Base-by-base conservation (phyloP, 2,329 filamentous ascomycete species). In the Xylaria sp. region DNA sequence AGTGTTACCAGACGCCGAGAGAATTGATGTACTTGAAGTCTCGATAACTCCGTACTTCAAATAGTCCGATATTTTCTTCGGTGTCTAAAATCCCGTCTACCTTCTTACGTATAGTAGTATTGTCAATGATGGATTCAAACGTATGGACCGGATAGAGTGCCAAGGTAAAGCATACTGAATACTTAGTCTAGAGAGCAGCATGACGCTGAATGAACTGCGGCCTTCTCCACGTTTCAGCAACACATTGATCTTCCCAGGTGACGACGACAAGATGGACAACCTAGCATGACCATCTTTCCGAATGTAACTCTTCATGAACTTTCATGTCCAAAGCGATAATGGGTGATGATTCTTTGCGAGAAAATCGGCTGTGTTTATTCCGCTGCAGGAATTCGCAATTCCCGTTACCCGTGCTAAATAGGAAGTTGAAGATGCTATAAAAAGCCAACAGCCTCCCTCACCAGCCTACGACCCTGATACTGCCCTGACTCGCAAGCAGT, bases 321-420 rank as follows among this genome's bases (percentile, higher is more conserved):
- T 4, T 40, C 37, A 40, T 40, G 37, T 13, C 16, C 37, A 40
- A 40, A 35, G 32, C 32, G 37, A 18, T 40, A 13, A 40, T 40
- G 37, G 12, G 16, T 13, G 10, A 40, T 60, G 35, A 47, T 60
- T 25, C 16, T 29, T 53, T 44, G 12, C 12, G 16, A 55, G n/a
- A 27, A 32, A 27, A n/a, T 44, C 66, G 61, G 61, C 44, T 68
- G 37, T 35, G 32, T 10, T 6, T 44, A 27, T 62, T 62, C 62
- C 58, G 62, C 51, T 59, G 62, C 51, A 68, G 21, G 23, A 27
- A 63, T 47, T 32, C 13, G 32, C 1, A 13, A 47, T 57, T 65
- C 44, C 62, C 58, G 63, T 27, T 12, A 62, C 42, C 57, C 66
- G 61, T 69, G 61, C 44, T 61, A 48, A 61, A 53, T 37, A 51